Percentiles rank a stretch among this genome's conserved stretches.
phyloP scores from a whole-genome alignment of 768 basidiomycete genomes.

The Cyathus striatus region DNA sequence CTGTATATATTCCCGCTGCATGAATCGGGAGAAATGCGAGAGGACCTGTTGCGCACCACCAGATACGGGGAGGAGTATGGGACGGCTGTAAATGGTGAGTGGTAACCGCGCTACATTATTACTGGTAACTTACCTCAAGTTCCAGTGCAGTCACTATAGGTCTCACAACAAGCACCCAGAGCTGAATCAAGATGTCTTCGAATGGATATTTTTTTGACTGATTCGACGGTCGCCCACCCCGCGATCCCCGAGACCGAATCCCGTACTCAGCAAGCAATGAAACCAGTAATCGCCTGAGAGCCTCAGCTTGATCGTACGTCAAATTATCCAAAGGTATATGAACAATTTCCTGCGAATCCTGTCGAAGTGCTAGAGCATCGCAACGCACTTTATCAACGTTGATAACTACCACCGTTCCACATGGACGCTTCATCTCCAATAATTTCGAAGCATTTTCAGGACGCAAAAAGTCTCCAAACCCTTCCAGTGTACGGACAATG shows the following conservation, averaged over 20 bases:
- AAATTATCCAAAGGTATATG: background rate
- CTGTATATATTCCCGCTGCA: slow-evolving; percentile 9
- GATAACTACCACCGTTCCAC: slow-evolving; percentile 10
- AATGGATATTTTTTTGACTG: background rate
- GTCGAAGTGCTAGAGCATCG: background rate
- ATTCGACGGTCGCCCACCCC: background rate
- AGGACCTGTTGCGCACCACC: slow-evolving; percentile 12
- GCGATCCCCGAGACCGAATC: background rate
- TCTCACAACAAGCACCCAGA: slow-evolving; percentile 3
- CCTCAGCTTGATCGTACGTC: background rate
- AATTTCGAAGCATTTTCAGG: slow-evolving; percentile 8
- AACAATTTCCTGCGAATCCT: background rate
- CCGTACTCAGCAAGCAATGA: background rate
- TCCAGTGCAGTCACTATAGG: slow-evolving; percentile 4
- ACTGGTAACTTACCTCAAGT: background rate
- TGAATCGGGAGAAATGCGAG: slow-evolving; percentile 11
- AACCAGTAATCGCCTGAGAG: background rate
- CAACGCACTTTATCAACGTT: slow-evolving; percentile 5
- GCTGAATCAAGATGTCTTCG: background rate
- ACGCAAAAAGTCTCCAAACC: slow-evolving; percentile 13
- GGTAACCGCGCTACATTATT: background rate
- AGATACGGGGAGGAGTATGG: slow-evolving; percentile 8
- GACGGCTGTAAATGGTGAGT: too few relatives aligned
- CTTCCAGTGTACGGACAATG: slow-evolving; percentile 7
- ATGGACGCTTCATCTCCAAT: slow-evolving; percentile 4